Conservation (phyloP, 768 basidiomycete genomes). For the Gymnopilus dilepis region DNA sequence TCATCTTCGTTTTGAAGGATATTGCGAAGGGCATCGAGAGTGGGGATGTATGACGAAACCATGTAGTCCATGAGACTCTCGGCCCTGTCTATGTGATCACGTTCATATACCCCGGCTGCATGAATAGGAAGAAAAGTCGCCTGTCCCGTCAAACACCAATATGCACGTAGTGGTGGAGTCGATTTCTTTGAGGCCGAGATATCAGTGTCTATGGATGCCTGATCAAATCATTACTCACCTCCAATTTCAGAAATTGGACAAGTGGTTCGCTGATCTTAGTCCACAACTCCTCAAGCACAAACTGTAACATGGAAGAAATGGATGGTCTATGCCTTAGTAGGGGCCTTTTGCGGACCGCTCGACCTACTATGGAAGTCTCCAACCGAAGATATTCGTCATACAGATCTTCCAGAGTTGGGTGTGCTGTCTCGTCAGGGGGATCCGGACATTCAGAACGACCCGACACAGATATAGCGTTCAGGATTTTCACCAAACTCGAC, state of each 20-base stretch:
- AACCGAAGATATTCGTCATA: not conserved
- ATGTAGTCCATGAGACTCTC: constrained; percentile 25
- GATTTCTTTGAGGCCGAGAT: not conserved
- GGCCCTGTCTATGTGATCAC: constrained; percentile 1
- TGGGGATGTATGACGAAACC: constrained; percentile 31
- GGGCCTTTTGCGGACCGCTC: not conserved
- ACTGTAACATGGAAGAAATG: not conserved
- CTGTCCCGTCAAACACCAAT: constrained; percentile 35
- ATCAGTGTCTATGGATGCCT: not conserved
- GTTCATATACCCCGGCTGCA: constrained; percentile 39
- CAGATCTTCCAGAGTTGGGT: not conserved
- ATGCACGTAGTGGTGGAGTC: not conserved
- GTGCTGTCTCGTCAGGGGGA: not conserved
- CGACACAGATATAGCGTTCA: not conserved
- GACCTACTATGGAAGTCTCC: not conserved
- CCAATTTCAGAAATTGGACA: constrained; percentile 8
- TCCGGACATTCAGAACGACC: not conserved
- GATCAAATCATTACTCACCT: not conserved
- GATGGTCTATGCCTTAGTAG: not conserved
- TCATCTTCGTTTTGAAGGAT: constrained; percentile 20
- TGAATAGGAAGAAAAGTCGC: constrained; percentile 46
- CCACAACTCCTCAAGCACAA: constrained; percentile 13
- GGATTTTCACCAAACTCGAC: not conserved
- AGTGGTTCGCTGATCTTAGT: constrained; percentile 8
- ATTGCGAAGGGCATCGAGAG: constrained; percentile 11